Base-by-base conservation (phyloP, 768 basidiomycete genomes). In the Trichaptum fuscoviolaceum region DNA sequence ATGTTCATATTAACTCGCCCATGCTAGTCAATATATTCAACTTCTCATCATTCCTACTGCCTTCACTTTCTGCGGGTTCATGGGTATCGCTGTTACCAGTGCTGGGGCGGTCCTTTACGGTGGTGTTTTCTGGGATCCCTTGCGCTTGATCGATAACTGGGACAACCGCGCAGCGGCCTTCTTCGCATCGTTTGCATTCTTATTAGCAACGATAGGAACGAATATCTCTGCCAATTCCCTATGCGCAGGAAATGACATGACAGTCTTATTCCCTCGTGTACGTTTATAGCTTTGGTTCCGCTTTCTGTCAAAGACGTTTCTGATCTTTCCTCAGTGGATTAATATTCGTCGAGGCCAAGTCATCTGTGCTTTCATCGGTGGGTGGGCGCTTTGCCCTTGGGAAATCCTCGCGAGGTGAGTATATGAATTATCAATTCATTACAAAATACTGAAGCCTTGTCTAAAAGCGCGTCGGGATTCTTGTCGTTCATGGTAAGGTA, bases 321-420 rank as follows among this genome's bases (percentile, higher is more conserved):
- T 52, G 20, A 52, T 52, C 15, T 20, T 12, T 52, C 42, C 15
- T 52, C 42, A 52, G 66, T 95, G 84, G 68, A 85, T 96, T 77
- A 92, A 95, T 73, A 92, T 95, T 68, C 82, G 85, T 63, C 82
- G 94, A 10, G 95, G 95, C 0, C 88, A 88, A 71, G 76, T 92
- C 67, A 78, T 96, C 35, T 94, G 92, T 69, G 91, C 92, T 0
- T 64, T 95, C 61, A 73, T 96, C 6, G 93, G 93, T 2, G 92
- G 92, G 0, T 96, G 94, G 93, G 86, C 83, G 0, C 75, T 93
- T n/a, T 87, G 85, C 68, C 92, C 93, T 3, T 96, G 93, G 94
- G 87, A 93, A 76, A 93, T 96, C 64, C 79, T 95, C 35, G 81
- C 81, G 20, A 80, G 75, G 67, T 79, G 71, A 27, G 74, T 68